Base-by-base conservation (phyloP, 1,139 yeast genomes). In the Candida labiduridarum region DNA sequence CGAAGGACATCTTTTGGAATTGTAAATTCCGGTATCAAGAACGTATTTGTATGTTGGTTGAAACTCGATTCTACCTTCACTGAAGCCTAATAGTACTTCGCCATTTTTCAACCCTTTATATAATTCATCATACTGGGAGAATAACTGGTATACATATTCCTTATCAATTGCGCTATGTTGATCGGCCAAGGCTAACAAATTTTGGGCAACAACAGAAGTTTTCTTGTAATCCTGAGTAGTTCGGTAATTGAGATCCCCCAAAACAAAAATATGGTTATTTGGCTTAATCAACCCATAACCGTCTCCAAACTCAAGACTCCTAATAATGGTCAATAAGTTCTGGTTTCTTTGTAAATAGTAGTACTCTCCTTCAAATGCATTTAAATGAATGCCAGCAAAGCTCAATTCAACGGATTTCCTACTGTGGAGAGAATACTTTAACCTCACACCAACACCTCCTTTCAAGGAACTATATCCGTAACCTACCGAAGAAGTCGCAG, bases 201-300 rank as follows among this genome's bases (percentile, higher is more conserved):
- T 59, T 15, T 56, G 56, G 19, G 62, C 51, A 2, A 56, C 52
- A 18, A 52, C 49, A n/a, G 56, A 47, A 19, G 58, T 58, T 0
- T 52, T 44, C 12, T 59, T 56, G 43, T 59, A 56, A 36, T 64
- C 55, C 53, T 80, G 71, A 2, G 75, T 66, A 3, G 84, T 79
- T 47, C 97, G 75, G 65, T 87, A 91, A 65, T 91, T 91, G 59
- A 91, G 71, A 65, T 91, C 97, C 0, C 97, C 97, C 76, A 89
- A 68, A 51, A 90, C 68, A 59, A 90, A 87, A 10, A 85, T 67
- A 62, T 88, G 96, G 6, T 77, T 61, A 0, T 69, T 62, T 0
- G 84, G 85, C 59, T 78, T 82, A 51, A 82, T 69, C n/a, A 79
- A 72, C 42, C 82, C 83, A 66, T 62, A 75, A 2, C 84, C 87